These are phyloP conservation scores for Rugosomyces carneus DNA, from an alignment of 1,284 basidiomycete genomes.

Conservation along the genomic window DNA sequence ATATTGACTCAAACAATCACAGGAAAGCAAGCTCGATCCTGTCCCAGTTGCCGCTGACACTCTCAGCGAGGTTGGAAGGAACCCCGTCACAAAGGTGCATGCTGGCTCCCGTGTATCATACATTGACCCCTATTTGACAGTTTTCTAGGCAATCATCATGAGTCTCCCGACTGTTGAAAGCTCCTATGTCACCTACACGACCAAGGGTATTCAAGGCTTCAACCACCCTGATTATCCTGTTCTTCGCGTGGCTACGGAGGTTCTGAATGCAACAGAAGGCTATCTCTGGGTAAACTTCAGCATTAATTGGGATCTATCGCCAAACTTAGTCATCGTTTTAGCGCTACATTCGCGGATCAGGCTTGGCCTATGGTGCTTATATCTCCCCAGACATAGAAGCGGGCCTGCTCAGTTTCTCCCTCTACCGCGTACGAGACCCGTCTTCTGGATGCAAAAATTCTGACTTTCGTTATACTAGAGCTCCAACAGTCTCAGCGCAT, in stretches of 20 bases:
- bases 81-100: constrained; percentile 65
- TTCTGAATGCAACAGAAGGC: constrained; percentile 91
- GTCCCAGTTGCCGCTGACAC: constrained; percentile 68
- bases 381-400: constrained; percentile 78
- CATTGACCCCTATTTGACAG: constrained; percentile 7
- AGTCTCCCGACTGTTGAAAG: constrained; percentile 93
- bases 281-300: constrained; percentile 77
- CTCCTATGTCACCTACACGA: constrained; percentile 78
- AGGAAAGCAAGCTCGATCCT: constrained; percentile 58
- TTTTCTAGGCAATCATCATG: constrained; percentile 71
- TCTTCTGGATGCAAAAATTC: not conserved
- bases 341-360: constrained; percentile 85
- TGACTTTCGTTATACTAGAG: constrained; percentile 43
- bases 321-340: constrained; percentile 23
- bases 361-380: constrained; percentile 90
- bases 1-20: constrained; percentile 11
- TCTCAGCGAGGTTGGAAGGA: constrained; percentile 69
- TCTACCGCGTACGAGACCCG: constrained; percentile 65
- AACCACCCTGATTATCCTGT: constrained; percentile 83
- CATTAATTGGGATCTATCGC: not conserved
- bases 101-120: constrained; percentile 1
- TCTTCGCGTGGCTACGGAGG: constrained; percentile 78
- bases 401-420: constrained; percentile 74
- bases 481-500: constrained; percentile 84
- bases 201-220: constrained; percentile 77